Base-by-base conservation (phyloP, 768 basidiomycete species). In the Udeniomyces megalosporus region DNA sequence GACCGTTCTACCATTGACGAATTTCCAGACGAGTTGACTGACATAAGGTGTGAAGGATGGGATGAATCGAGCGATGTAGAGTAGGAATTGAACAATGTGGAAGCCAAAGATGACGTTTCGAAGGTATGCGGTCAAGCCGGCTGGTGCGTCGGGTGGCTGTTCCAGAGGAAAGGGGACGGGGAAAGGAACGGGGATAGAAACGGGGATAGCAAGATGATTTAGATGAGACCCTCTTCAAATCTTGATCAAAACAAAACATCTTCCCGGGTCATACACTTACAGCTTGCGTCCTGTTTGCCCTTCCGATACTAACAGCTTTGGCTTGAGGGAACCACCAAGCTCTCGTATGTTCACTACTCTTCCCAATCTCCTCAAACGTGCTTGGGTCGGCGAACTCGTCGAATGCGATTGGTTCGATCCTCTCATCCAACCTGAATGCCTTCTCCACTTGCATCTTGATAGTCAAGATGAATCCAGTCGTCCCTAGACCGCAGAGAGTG, bases 281-380 rank as follows among this genome's bases (percentile, higher is more conserved):
- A 78, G 88, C 85, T 58, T 71, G 71, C 5, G 88, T 88, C 63
- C 91, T 80, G 74, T 88, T 80, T 34, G 84, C 79, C 66, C 82
- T 77, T 69, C 83, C 85, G 55, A 86, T 80, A 42, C 87, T 80
- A 53, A 93, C 78, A 35, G 74, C 74, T 62, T 84, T 83, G 15
- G 82, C 79, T 53, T 85, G 82, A 2, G 92, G 90, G 75, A 84
- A 93, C 92, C 92, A 99, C 88, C 88, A 95, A 20, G 90, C 78
- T 20, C 90, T 79, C n/a, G 88, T 86, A 71, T 95, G 89, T 73
- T 99, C 81, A 2, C 86, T 83, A n/a, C 82, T 74, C 47, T 67
- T 63, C 26, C 73, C 74, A 65, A 76, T 72, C 53, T 67, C 64
- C 62, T 72, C 71, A 24, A 74, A 56, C 58, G 67, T 61, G 14